Evolutionary conservation across 2,329 filamentous ascomycete genomes (phyloP), one percentile per base, ranked within the genome.

Genomic region (Sporothrix brasiliensis): DNA sequence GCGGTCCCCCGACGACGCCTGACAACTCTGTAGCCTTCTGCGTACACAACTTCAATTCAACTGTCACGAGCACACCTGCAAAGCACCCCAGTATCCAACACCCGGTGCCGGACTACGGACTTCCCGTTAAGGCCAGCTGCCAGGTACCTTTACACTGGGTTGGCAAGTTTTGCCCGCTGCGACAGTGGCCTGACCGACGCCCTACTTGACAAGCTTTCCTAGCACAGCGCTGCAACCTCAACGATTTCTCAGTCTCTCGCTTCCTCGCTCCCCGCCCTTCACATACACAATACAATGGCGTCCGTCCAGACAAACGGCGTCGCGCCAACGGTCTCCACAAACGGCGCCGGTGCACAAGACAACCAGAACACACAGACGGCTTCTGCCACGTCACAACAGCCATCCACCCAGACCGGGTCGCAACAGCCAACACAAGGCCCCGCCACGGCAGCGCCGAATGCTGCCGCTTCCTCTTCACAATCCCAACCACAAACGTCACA

Each of bases 231-330:
- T 44, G 24, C 41, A 30, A 14, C 19, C 47, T 52, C 47, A 13
- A 34, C 13, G 5, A 39, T 21, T 50, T 6, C 49, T 16, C 30
- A 39, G 27, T 30, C 39, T 10, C 58, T 27, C 61, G 19, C 24
- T 19, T 27, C 44, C 24, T 66, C 34, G 6, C 34, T 9, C 34
- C 6, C 7, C 6, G 4, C 34, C 19, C 52, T 21, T 41, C 61
- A 47, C 73, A 54, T 30, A 53, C 61, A 47, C 24, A 72, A 54
- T 30, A 53, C 49, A 53, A 72, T 70, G 69, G 70, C 68, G 24
- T 30, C 52, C 14, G 74, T 77, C 9, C 86, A 88, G 75, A 81
- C 85, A 11, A 89, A 89, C 76, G 87, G 87, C 72, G 79, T 84
- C 30, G 77, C 83, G 50, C 79, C 84, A 24, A 74, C 70, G 34